Conservation (phyloP, 148 eudicot species). For the Arctostaphylos glauca region DNA sequence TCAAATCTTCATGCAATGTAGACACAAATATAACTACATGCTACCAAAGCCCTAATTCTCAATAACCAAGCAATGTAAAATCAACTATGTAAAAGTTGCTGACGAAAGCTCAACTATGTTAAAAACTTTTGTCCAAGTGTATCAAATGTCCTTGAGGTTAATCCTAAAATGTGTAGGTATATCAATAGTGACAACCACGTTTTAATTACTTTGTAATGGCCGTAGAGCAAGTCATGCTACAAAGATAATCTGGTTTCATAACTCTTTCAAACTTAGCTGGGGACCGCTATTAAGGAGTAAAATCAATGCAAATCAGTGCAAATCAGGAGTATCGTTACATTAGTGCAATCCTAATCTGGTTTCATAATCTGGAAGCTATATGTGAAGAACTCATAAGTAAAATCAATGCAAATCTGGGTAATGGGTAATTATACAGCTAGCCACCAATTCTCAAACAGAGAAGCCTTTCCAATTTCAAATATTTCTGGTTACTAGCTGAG, state of each 20-base stretch:
- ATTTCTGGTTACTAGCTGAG: too few species aligned
- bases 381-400: background rate
- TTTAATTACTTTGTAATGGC: background rate
- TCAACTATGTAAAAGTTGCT: too few species aligned
- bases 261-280: constrained; percentile 1
- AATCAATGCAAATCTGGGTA: background rate
- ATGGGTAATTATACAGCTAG: too few species aligned
- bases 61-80: background rate
- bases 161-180: background rate
- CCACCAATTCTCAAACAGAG: too few species aligned
- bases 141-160: background rate
- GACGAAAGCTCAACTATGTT: too few species aligned
- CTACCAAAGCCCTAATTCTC: background rate
- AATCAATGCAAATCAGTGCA: background rate
- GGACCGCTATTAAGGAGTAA: background rate
- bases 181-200: background rate
- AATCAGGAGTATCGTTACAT: too few species aligned
- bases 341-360: too few species aligned
- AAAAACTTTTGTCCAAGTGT: too few species aligned
- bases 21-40: background rate
- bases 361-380: background rate
- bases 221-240: background rate
- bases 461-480: too few species aligned
- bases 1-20: too few species aligned
- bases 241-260: background rate